Evolutionary conservation across 345 rosid genomes (phyloP), one percentile per base, ranked within the genome.

Genomic region (Ceriops decandra): DNA sequence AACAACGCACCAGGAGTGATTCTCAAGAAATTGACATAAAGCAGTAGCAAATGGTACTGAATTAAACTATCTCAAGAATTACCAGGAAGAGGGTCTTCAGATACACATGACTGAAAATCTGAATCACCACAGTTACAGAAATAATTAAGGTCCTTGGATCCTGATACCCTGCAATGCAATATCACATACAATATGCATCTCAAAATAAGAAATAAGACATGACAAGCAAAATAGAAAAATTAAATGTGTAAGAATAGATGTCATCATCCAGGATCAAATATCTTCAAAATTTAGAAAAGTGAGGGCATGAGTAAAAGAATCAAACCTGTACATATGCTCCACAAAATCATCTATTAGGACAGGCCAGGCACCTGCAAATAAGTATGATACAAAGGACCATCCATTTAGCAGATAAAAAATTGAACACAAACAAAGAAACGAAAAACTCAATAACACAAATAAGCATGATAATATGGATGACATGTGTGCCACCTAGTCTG

Each of bases 281-380:
- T 42, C 17, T 42, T 42, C 19, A 5, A 42, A 3, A 42, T 42
- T 42, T 42, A 42, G 49, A 13, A 42, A 13, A 42, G 16, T 13
- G 17, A 42, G 47, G 47, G 16, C 3, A 42, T 2, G 4, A 17
- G 49, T 11, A 42, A 42, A 42, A 42, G 46, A 42, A 42, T 42
- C 80, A 36, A 67, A 95, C 99, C 99, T 91, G 88, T 88, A 91
- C 99, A 95, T 89, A 79, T 89, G 90, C 88, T 95, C 97, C 7
- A 95, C 97, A 52, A 95, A 91, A 62, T 95, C 97, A 81, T 95
- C 99, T n/a, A 95, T 87, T 36, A 95, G 78, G 64, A 95, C 95
- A 70, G 99, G 99, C 99, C 99, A 95, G 26, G 99, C 99, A 77
- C 99, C 99, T 95, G 83, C 66, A 74, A 67, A 72, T 20, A 63